Percentiles rank a stretch among this genome's conserved stretches.
Conservation (phyloP, 2,329 filamentous ascomycete species). For the Alternaria triticimaculans region DNA sequence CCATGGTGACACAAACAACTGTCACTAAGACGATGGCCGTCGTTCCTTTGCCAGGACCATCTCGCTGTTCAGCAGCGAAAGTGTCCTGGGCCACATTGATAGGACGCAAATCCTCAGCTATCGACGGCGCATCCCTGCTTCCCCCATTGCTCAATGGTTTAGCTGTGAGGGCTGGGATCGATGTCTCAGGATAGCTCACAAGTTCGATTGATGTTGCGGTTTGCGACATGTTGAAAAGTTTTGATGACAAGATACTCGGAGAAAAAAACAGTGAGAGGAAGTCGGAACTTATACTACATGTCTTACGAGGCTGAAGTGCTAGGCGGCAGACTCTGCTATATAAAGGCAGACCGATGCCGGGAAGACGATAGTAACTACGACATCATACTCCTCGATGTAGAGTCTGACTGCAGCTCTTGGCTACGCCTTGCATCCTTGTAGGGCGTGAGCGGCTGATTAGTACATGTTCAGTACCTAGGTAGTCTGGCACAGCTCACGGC, state of each 20-base stretch:
- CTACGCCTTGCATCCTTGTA: background rate
- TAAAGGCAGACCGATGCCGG: background rate
- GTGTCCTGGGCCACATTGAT: constrained; percentile 18
- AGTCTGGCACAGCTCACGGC: background rate
- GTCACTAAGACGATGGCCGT: constrained; percentile 16
- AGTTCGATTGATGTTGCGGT: constrained; percentile 38
- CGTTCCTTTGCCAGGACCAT: constrained; percentile 29
- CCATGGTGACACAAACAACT: constrained; percentile 29
- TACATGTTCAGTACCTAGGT: background rate
- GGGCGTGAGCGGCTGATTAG: background rate
- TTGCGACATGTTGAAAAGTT: constrained; percentile 25
- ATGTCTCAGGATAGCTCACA: constrained; percentile 15
- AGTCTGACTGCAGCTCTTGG: background rate
- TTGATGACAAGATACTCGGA: background rate
- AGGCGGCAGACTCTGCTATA: background rate
- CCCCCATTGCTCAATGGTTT: background rate
- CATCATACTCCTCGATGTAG: background rate
- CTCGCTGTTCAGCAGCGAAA: constrained; percentile 20
- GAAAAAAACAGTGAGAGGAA: too few relatives aligned
- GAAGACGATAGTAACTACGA: background rate
- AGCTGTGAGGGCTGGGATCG: constrained; percentile 16
- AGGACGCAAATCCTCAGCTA: constrained; percentile 17
- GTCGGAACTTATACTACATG: too few relatives aligned
- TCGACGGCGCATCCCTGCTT: constrained; percentile 4
- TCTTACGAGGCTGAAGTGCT: too few relatives aligned